Evolutionary conservation across 768 basidiomycete genomes (phyloP).

Genomic region (Termitomyces eurrhizus): DNA sequence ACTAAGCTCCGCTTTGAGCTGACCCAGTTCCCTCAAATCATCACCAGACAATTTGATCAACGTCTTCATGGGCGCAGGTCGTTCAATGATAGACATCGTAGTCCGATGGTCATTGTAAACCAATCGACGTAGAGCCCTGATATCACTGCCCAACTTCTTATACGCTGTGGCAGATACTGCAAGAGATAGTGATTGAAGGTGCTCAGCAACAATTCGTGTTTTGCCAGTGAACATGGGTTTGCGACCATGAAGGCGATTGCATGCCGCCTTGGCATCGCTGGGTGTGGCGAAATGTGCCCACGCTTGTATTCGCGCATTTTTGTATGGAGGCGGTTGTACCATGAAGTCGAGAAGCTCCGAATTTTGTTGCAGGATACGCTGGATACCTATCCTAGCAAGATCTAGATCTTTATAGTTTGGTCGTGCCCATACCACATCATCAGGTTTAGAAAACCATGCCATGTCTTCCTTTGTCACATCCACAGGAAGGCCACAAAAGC

Average conservation of each 20-base stretch:
- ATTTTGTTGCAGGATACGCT: conserved; percentile 33
- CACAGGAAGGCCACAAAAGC: conserved; percentile 51
- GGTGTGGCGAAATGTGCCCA: conserved; percentile 56
- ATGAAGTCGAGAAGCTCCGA: conserved; percentile 38
- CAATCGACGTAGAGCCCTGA: conserved; percentile 38
- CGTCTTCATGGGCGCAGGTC: conserved; percentile 18
- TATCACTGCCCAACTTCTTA: conserved; percentile 37
- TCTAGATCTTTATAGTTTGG: conserved; percentile 41
- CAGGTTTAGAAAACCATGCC: conserved; percentile 40
- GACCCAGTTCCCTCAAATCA: conserved; percentile 44
- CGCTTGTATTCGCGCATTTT: conserved; percentile 36
- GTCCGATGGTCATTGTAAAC: conserved; percentile 27
- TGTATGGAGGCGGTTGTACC: conserved; percentile 47
- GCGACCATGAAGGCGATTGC: conserved; percentile 41
- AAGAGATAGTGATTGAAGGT: conserved; percentile 51
- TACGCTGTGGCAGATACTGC: conserved; percentile 34
- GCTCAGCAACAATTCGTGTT: conserved; percentile 45
- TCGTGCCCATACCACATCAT: conserved; percentile 48
- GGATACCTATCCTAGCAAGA: conserved; percentile 32
- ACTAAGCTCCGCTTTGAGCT: conserved; percentile 59
- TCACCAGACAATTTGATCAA: conserved; percentile 48
- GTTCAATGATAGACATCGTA: conserved; percentile 21
- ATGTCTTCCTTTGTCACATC: conserved; percentile 37
- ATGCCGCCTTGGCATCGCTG: conserved; percentile 48
- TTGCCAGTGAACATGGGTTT: conserved; percentile 42